These are phyloP conservation scores for Cladobotryum protrusum DNA, from an alignment of 2,329 filamentous ascomycete species.

Conservation along the genomic window DNA sequence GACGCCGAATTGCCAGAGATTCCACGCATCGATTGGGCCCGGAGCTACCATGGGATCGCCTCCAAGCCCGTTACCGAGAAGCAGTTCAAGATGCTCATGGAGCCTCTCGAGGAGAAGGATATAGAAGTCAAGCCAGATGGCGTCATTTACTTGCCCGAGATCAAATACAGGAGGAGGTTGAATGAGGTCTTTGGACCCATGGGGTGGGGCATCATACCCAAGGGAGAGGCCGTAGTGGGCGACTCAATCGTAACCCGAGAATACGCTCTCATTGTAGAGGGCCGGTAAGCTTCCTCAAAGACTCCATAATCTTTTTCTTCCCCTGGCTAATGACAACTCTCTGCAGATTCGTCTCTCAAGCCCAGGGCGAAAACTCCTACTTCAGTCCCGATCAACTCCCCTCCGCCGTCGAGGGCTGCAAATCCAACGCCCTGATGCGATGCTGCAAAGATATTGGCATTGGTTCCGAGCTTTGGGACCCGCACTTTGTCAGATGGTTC, in stretches of 20 bases:
- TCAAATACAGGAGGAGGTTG: constrained; percentile 90
- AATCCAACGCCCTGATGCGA: constrained; percentile 94
- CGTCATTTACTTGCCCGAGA: constrained; percentile 92
- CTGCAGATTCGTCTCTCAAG: constrained; percentile 77
- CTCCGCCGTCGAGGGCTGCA: constrained; percentile 92
- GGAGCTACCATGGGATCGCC: constrained; percentile 75
- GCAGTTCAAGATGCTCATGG: constrained; percentile 60
- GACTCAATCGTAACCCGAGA: constrained; percentile 77
- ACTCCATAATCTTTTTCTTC: background rate
- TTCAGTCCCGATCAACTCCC: constrained; percentile 86
- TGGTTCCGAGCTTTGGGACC: constrained; percentile 94
- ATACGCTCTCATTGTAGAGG: constrained; percentile 84
- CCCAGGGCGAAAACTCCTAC: constrained; percentile 90
- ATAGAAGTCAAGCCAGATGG: constrained; percentile 98
- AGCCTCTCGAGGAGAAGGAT: constrained; percentile 63
- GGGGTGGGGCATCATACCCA: constrained; percentile 87
- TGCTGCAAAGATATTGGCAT: constrained; percentile 98
- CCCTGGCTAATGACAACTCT: too few species aligned
- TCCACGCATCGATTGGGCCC: constrained; percentile 64
- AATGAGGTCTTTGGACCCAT: constrained; percentile 91
- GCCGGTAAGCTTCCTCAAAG: constrained; percentile 54
- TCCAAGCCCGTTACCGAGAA: constrained; percentile 64
- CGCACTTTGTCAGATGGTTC: constrained; percentile 78
- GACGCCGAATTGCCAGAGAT: constrained; percentile 4
- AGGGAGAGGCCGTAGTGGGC: constrained; percentile 80